Percentiles rank a stretch among this genome's conserved stretches.
phyloP scores from a whole-genome alignment of 2,329 filamentous ascomycete genomes.

The Dryadomyces quercus-mongolicae region DNA sequence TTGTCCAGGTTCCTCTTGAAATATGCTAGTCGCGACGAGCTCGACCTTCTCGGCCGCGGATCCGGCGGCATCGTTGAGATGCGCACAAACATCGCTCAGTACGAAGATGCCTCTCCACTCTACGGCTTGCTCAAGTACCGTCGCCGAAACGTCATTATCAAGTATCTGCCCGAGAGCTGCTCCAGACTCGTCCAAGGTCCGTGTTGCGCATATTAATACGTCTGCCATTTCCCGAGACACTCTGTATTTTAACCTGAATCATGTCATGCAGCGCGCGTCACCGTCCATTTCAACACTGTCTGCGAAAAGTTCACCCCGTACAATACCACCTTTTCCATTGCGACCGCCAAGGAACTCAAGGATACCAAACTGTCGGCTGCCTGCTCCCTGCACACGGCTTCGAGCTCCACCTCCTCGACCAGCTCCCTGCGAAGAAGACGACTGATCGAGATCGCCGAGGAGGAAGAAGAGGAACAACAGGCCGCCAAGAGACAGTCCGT shows the following conservation, averaged over 20 bases:
- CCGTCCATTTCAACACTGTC: slow-evolving; percentile 57
- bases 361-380: slow-evolving; percentile 80
- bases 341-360: slow-evolving; percentile 63
- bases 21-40: slow-evolving; percentile 78
- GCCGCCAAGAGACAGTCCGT: slow-evolving; percentile 47
- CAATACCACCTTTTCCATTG: slow-evolving; percentile 72
- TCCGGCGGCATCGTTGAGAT: slow-evolving; percentile 76
- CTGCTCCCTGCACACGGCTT: slow-evolving; percentile 80
- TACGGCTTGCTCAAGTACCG: slow-evolving; percentile 89
- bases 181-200: slow-evolving; percentile 86
- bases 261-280: slow-evolving; percentile 56
- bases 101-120: slow-evolving; percentile 74
- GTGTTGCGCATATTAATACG: slow-evolving; percentile 16
- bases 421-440: slow-evolving; percentile 67
- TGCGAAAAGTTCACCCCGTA: slow-evolving; percentile 70
- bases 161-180: slow-evolving; percentile 82
- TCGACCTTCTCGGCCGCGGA: slow-evolving; percentile 66
- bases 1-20: slow-evolving; percentile 76
- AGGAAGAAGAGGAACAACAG: slow-evolving; percentile 57
- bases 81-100: slow-evolving; percentile 62
- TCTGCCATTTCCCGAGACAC: too few species aligned
- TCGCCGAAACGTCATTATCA: slow-evolving; percentile 80
- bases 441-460: slow-evolving; percentile 87
- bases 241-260: too few species aligned
- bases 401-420: slow-evolving; percentile 71